phyloP scores from a whole-genome alignment of 768 basidiomycete genomes.

The Exsudoporus frostii region DNA sequence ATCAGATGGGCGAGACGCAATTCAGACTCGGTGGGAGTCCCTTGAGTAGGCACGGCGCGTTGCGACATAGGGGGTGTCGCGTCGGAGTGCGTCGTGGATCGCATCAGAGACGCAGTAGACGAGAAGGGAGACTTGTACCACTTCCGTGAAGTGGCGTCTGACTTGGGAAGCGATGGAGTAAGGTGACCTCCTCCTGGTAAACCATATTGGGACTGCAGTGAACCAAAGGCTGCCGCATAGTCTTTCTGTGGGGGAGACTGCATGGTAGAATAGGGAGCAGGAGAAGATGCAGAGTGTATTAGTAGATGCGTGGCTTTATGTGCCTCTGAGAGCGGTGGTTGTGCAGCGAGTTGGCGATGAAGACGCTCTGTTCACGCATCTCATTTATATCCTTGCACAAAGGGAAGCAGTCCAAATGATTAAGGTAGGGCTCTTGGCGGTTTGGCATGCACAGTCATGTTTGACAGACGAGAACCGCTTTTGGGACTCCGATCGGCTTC shows the following conservation, averaged over 20 bases:
- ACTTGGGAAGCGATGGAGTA: neutral
- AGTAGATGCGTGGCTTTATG: neutral
- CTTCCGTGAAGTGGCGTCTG: conserved; percentile 1
- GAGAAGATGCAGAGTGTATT: neutral
- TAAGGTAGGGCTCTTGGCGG: too few species aligned
- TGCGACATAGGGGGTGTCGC: neutral
- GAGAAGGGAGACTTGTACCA: conserved; percentile 20
- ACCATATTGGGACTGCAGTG: conserved; percentile 22
- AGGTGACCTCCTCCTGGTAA: neutral
- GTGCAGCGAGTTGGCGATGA: neutral
- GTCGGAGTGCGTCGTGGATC: neutral
- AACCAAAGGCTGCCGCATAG: conserved; percentile 21
- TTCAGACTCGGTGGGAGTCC: neutral
- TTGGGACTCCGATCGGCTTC: too few species aligned
- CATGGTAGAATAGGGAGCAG: neutral
- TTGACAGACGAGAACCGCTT: too few species aligned
- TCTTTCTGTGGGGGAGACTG: conserved; percentile 17
- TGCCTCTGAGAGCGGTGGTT: neutral
- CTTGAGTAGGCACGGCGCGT: neutral
- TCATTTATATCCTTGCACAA: conserved; percentile 2
- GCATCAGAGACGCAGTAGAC: conserved; percentile 17
- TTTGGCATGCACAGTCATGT: too few species aligned
- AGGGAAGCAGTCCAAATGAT: too few species aligned
- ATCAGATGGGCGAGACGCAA: conserved; percentile 1
- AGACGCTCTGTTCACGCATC: too few species aligned